Base-by-base conservation (phyloP, 305 asterid species). In the Rubia tinctorum region DNA sequence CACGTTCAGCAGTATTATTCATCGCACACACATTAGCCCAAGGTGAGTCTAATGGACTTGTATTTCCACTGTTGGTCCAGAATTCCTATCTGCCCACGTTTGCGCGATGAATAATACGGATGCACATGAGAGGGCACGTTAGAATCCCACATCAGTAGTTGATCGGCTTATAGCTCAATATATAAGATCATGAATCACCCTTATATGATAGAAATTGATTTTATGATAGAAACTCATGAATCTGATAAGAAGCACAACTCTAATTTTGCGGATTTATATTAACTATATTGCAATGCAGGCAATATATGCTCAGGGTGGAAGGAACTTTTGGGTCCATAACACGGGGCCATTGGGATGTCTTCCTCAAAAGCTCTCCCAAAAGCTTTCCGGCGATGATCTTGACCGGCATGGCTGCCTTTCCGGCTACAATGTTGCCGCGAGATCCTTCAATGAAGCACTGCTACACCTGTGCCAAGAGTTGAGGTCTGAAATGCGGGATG, bases 331-430 rank as follows among this genome's bases (percentile, higher is more conserved):
- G 98, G 83, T 91, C 61, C 98, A 93, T 76, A 91, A 90, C 73
- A 90, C 96, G 6, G 98, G 97, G 42, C 98, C 98, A 40, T 76
- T 93, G 70, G 97, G 98, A 62, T 93, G 98, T 67, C 88, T 93
- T 66, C 98, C 97, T 56, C 84, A 86, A 77, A 86, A 85, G 70
- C 88, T 93, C 44, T 80, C 91, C 44, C 84, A 72, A 43, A 88
- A 81, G 71, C 70, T 7, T 25, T 69, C 93, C 2, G 39, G 63
- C 7, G 39, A 8, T 2, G 76, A 84, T 59, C 80, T 80, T 0
- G 97, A 93, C 80, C 81, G 87, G 17, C 62, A 78, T 70, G 98
- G 97, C 64, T 93, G 98, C 78, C 74, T 93, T 71, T 78, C 88
- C 7, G 79, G 84, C 68, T 87, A 87, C 69, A 88, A 90, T 71